Conservation (phyloP, 768 basidiomycete genomes). For the Collybia sp. region DNA sequence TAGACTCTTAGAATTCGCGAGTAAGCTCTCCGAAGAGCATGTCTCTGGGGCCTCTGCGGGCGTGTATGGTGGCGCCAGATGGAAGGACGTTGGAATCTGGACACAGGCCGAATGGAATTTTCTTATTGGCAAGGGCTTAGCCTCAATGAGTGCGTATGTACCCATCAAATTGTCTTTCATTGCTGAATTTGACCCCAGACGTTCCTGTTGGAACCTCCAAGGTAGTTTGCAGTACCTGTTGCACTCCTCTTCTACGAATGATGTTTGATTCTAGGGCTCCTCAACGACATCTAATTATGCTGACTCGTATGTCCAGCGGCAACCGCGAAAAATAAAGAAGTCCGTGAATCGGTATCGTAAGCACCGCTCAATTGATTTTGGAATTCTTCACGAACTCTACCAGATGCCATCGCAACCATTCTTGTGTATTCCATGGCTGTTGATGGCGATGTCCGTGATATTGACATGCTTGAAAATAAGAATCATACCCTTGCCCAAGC, state of each 20-base stretch:
- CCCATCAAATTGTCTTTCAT: not conserved
- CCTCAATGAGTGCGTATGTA: conserved; percentile 62
- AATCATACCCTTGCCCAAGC: conserved; percentile 27
- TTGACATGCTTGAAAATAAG: conserved; percentile 25
- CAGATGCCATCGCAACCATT: conserved; percentile 77
- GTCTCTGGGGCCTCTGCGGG: conserved; percentile 53
- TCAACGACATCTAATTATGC: conserved; percentile 68
- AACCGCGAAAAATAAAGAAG: conserved; percentile 66
- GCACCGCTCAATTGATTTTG: conserved; percentile 12
- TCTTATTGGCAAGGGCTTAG: conserved; percentile 77
- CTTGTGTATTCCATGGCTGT: conserved; percentile 87
- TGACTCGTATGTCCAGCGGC: conserved; percentile 53
- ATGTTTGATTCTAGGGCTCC: conserved; percentile 38
- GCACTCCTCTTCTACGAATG: not conserved
- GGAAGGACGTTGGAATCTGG: conserved; percentile 91
- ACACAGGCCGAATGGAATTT: conserved; percentile 78
- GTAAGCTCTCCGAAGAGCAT: conserved; percentile 68
- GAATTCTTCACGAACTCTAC: not conserved
- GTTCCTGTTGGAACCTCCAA: conserved; percentile 69
- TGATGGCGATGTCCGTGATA: conserved; percentile 60
- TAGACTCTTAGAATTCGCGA: conserved; percentile 66
- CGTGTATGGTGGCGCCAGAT: conserved; percentile 49
- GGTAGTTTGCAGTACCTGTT: conserved; percentile 28
- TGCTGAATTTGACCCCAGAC: conserved; percentile 30
- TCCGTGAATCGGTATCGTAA: conserved; percentile 57